A percentile compares a stretch with the other conserved stretches of the same genome.
phyloP scores from a whole-genome alignment of 2,329 filamentous ascomycete genomes.

The Colletotrichum truncatum region DNA sequence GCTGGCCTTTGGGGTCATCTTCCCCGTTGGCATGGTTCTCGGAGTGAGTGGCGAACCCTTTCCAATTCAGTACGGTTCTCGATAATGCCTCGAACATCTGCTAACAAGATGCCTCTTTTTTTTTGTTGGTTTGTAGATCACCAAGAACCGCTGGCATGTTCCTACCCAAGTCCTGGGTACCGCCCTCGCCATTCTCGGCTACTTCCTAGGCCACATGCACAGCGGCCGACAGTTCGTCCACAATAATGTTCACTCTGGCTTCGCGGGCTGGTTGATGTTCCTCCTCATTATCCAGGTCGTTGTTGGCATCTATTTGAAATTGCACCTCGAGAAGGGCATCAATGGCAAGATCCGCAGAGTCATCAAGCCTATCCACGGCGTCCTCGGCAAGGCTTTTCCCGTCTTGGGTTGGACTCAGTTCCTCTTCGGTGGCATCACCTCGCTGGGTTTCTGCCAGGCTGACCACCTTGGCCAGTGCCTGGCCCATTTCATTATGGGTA shows the following conservation, averaged over 20 bases:
- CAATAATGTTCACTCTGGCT: conserved; percentile 80
- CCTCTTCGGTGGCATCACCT: conserved; percentile 93
- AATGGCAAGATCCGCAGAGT: conserved; percentile 79
- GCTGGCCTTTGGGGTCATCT: conserved; percentile 89
- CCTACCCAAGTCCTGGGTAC: conserved; percentile 83
- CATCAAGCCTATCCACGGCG: conserved; percentile 77
- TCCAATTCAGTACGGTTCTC: neutral
- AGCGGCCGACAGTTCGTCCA: conserved; percentile 85
- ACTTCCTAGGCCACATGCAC: conserved; percentile 91
- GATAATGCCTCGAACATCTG: neutral
- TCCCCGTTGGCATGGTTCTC: conserved; percentile 94
- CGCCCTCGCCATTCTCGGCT: conserved; percentile 80
- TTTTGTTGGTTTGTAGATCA: conserved; percentile 73
- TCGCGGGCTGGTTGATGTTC: conserved; percentile 83
- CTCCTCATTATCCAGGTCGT: conserved; percentile 80
- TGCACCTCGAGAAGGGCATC: conserved; percentile 88
- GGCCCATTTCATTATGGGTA: conserved; percentile 99
- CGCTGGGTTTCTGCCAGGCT: conserved; percentile 89
- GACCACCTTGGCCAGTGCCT: conserved; percentile 93
- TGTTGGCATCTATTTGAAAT: conserved; percentile 85
- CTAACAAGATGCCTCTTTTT: conserved; percentile 12
- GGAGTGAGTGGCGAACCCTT: conserved; percentile 74
- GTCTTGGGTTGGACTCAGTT: conserved; percentile 92
- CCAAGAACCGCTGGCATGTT: conserved; percentile 93
- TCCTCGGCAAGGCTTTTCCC: conserved; percentile 89